Percentiles rank a stretch among this genome's conserved stretches.
phyloP scores from a whole-genome alignment of 805 yeast genomes.

The Candida anglica region DNA sequence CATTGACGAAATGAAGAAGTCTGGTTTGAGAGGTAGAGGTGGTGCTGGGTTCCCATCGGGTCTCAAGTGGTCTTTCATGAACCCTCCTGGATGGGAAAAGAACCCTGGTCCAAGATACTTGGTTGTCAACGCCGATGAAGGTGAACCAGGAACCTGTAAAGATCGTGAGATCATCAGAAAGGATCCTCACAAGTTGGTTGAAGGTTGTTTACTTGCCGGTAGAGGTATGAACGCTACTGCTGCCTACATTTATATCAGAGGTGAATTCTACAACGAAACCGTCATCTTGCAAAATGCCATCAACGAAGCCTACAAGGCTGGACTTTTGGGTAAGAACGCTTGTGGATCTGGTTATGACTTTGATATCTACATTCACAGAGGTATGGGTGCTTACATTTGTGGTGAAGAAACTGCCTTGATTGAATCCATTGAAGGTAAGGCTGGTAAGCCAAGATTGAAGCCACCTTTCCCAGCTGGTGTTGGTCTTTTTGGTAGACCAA shows the following conservation, averaged over 20 bases:
- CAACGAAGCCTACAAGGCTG: conserved; percentile 81
- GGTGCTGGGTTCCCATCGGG: conserved; percentile 95
- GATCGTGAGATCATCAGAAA: conserved; percentile 88
- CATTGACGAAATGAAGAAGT: conserved; percentile 78
- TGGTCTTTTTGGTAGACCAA: conserved; percentile 86
- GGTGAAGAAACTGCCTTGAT: conserved; percentile 91
- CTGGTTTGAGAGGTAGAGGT: conserved; percentile 88
- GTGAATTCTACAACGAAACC: conserved; percentile 85
- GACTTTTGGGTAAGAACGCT: conserved; percentile 76
- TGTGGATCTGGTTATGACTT: conserved; percentile 85
- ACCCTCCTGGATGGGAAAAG: conserved; percentile 94
- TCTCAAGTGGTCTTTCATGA: conserved; percentile 89
- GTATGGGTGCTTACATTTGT: conserved; percentile 91
- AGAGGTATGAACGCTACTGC: conserved; percentile 93
- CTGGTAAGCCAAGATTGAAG: conserved; percentile 90
- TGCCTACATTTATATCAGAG: conserved; percentile 86
- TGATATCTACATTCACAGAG: conserved; percentile 82
- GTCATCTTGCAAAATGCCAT: conserved; percentile 72
- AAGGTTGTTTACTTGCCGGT: conserved; percentile 88
- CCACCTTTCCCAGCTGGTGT: conserved; percentile 96
- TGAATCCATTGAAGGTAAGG: conserved; percentile 87
- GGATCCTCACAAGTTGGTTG: conserved; percentile 88
- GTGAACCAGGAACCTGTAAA: conserved; percentile 93
- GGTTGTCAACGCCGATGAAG: conserved; percentile 91
- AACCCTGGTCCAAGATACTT: conserved; percentile 84